These are phyloP conservation scores for Talinum fruticosum DNA, from an alignment of 148 eudicot genomes.

Conservation along the genomic window DNA sequence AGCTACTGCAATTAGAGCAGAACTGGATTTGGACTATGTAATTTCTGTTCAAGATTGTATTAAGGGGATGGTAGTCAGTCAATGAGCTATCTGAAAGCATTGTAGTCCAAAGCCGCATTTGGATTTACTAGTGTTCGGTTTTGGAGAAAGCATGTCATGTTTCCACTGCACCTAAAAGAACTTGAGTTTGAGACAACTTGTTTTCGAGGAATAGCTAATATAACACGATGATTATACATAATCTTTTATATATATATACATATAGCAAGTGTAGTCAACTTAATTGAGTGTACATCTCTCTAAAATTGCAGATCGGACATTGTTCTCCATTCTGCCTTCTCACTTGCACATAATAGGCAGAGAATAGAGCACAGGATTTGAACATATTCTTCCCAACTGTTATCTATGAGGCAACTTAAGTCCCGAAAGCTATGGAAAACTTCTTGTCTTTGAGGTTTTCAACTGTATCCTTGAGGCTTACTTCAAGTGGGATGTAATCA, in stretches of 20 bases:
- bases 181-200: background rate
- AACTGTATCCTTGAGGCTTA: constrained; percentile 45
- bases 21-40: background rate
- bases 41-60: background rate
- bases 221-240: background rate
- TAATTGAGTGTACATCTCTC: too few species aligned
- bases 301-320: too few species aligned
- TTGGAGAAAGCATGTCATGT: background rate
- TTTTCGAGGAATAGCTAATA: background rate
- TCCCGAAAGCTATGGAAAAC: background rate
- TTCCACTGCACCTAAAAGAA: background rate
- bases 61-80: background rate
- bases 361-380: background rate
- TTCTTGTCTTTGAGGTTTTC: constrained; percentile 55
- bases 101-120: background rate
- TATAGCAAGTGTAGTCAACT: too few species aligned
- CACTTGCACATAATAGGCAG: background rate
- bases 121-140: background rate
- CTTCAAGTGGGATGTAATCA: constrained; percentile 35
- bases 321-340: too few species aligned
- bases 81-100: background rate
- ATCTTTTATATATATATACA: too few species aligned
- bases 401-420: background rate
- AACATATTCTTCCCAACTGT: background rate
- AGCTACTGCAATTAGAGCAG: background rate